Base-by-base conservation (phyloP, 352 stramenopile genomes). In the Blastocystis sp. region DNA sequence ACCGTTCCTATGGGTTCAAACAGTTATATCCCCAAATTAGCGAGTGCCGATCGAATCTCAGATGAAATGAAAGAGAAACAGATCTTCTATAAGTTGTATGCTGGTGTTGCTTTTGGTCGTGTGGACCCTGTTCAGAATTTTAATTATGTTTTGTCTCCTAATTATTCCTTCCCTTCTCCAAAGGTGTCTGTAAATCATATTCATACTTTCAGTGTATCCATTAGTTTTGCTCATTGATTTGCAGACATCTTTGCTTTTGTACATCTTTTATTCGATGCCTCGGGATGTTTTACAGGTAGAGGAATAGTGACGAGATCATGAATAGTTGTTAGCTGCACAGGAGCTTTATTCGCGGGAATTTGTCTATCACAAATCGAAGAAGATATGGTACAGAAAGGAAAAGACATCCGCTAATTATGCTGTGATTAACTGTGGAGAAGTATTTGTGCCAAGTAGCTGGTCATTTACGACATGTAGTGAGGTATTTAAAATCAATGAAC, bases 141-240 rank as follows among this genome's bases (percentile, higher is more conserved):
- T 37, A 83, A 83, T 56, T 83, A 83, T 56, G 71, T 83, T 52
- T 56, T 83, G 21, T 56, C 71, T 21, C 49, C 49, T 37, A 46
- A 21, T 56, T 83, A 32, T 49, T 51, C 66, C 27, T 83, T 83
- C 29, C 71, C 71, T 29, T 49, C 24, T 24, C 71, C 71, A 1
- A 51, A 2, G 19, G 51, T 83, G 42, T 67, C 71, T 14, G 27
- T 21, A 1, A 56, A 27, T 5, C 12, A 83, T 37, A 63, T 83
- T 56, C 57, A 83, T 51, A 49, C 51, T 5, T 83, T 83, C 29
- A 65, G 42, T 21, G 71, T 83, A 27, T 11, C 14, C 3, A 2
- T 24, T 27, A 37, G 49, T 39, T 16, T 1, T 19, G 4, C 1
- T 21, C 4, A n/a, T 83, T 29, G 49, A 42, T 11, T 12, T 29